Evolutionary conservation across 371 early-diverging fungal genomes (phyloP).

Genomic region (Rhizopus stolonifer): DNA sequence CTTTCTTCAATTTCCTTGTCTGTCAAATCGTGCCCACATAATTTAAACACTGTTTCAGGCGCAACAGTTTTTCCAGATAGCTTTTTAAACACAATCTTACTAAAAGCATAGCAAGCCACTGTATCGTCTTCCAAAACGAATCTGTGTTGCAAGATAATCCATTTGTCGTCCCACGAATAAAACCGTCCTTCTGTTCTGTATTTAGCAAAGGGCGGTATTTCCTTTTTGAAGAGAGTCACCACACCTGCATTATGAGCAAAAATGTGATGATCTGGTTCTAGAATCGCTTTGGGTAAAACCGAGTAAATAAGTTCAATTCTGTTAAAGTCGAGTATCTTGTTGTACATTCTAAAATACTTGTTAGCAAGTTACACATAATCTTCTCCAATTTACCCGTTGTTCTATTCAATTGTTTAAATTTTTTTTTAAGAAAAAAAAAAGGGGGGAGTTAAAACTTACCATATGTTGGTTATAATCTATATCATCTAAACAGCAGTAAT

Average conservation of each 20-base stretch:
- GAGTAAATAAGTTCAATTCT: constrained; percentile 49
- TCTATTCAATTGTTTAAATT: constrained; percentile 14
- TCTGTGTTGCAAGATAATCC: constrained; percentile 45
- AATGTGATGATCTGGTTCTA: constrained; percentile 34
- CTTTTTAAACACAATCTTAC: constrained; percentile 47
- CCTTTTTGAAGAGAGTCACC: constrained; percentile 50
- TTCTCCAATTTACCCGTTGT: constrained; percentile 36
- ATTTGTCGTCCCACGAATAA: constrained; percentile 62
- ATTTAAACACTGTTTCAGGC: constrained; percentile 31
- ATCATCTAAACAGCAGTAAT: constrained; percentile 43
- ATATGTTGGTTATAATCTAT: constrained; percentile 51
- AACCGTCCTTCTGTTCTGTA: constrained; percentile 55
- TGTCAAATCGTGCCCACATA: constrained; percentile 35
- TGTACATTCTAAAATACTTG: constrained; percentile 44
- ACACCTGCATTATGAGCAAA: constrained; percentile 43
- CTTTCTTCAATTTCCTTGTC: constrained; percentile 26
- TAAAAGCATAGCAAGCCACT: constrained; percentile 33
- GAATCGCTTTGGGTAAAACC: constrained; percentile 42
- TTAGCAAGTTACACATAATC: background rate
- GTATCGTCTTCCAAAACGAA: constrained; percentile 22
- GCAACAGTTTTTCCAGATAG: constrained; percentile 40
- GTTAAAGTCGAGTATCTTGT: constrained; percentile 57
- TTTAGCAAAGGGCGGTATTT: constrained; percentile 51
- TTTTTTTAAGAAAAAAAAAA: background rate
- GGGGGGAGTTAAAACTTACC: constrained; percentile 33